These are phyloP conservation scores for Hyphopichia pseudoburtonii DNA, from an alignment of 1,139 yeast species.

Conservation along the genomic window DNA sequence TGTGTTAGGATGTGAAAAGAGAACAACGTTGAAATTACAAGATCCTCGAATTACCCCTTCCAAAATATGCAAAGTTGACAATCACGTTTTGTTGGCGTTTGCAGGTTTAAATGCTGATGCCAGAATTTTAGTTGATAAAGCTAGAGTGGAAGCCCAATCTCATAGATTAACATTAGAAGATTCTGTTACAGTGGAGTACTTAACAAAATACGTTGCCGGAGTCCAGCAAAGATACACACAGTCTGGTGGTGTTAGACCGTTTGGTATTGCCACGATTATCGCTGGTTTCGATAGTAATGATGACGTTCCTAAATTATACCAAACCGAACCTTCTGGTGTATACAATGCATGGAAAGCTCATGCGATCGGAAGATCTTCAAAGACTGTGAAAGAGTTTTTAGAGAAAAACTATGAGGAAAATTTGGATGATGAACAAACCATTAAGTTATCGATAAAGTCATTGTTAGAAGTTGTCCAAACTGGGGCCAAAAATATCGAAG, in stretches of 20 bases:
- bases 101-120: conserved; percentile 99
- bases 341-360: conserved; percentile 99
- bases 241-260: conserved; percentile 95
- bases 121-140: conserved; percentile 89
- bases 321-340: conserved; percentile 97
- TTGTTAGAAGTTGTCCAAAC: conserved; percentile 96
- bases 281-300: conserved; percentile 95
- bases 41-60: conserved; percentile 96
- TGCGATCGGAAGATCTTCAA: conserved; percentile 93
- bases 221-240: conserved; percentile 98
- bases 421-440: conserved; percentile 65
- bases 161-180: conserved; percentile 92
- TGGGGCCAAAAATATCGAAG: conserved; percentile 94
- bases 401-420: conserved; percentile 87
- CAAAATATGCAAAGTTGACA: conserved; percentile 87
- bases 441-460: conserved; percentile 80
- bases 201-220: conserved; percentile 93
- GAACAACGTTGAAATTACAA: conserved; percentile 91
- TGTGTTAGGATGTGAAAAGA: conserved; percentile 93
- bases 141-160: conserved; percentile 96
- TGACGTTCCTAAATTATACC: conserved; percentile 76
- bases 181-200: conserved; percentile 87
- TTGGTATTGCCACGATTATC: conserved; percentile 90
- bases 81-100: conserved; percentile 88
- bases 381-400: conserved; percentile 92